Evolutionary conservation across 2,329 filamentous ascomycete genomes (phyloP).

Genomic region (Colletotrichum brevisporum): DNA sequence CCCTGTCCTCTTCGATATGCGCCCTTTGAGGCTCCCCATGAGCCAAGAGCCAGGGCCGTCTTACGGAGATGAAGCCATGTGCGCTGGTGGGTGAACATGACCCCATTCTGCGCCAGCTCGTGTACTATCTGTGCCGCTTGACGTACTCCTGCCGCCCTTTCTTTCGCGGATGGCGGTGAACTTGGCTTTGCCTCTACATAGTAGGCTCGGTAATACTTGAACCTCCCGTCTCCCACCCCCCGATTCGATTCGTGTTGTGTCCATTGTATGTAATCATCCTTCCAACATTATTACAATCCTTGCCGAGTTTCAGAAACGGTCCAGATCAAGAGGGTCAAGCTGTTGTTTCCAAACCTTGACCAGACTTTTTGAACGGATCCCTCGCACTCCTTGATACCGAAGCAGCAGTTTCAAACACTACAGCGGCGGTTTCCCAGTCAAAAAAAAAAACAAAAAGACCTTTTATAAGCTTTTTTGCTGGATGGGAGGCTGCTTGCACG

Average conservation of each 20-base stretch:
- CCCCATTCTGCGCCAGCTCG: slow-evolving; percentile 30
- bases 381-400: slow-evolving; percentile 23
- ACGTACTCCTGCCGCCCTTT: slow-evolving; percentile 30
- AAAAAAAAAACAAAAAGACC: neutral
- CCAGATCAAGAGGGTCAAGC: neutral
- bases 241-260: slow-evolving; percentile 23
- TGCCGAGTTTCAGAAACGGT: neutral
- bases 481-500: slow-evolving; percentile 9
- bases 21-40: slow-evolving; percentile 38
- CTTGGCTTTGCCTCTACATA: slow-evolving; percentile 27
- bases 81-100: slow-evolving; percentile 33
- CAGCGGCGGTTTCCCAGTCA: neutral
- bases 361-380: slow-evolving; percentile 1
- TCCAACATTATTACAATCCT: slow-evolving; percentile 14
- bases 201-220: slow-evolving; percentile 34
- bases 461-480: slow-evolving; percentile 6
- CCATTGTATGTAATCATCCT: slow-evolving; percentile 31
- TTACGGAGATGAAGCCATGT: slow-evolving; percentile 40
- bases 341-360: slow-evolving; percentile 1
- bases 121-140: slow-evolving; percentile 38
- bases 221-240: slow-evolving; percentile 35
- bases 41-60: slow-evolving; percentile 30
- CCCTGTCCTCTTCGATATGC: slow-evolving; percentile 14
- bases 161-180: slow-evolving; percentile 36
- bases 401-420: neutral